Conservation (phyloP, 192 early-diverging fungal genomes). For the Radiomyces spectabilis region DNA sequence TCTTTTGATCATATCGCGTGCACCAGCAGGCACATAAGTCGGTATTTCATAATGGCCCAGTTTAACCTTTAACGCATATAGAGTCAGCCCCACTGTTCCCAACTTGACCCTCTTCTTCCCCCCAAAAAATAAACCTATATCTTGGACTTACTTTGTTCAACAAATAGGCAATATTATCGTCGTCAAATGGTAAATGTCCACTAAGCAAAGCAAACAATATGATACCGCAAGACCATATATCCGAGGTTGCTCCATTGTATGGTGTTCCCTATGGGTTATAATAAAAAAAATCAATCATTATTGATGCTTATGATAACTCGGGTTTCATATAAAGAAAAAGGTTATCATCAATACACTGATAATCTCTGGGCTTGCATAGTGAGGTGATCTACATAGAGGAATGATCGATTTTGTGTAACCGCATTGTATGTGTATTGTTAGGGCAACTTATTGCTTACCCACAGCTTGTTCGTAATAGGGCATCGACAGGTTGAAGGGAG, state of each 20-base stretch:
- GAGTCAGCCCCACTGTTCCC: too few relatives aligned
- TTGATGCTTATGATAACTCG: too few relatives aligned
- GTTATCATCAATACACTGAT: slow-evolving; percentile 36
- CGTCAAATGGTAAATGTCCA: slow-evolving; percentile 70
- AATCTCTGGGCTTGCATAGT: slow-evolving; percentile 71
- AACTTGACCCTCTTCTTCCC: too few relatives aligned
- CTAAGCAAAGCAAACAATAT: slow-evolving; percentile 66
- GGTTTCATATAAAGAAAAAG: too few relatives aligned
- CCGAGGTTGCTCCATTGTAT: slow-evolving; percentile 59
- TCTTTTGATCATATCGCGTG: slow-evolving; percentile 27
- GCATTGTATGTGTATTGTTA: too few relatives aligned
- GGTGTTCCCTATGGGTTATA: slow-evolving; percentile 44
- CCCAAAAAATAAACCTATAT: background rate
- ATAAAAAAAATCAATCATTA: background rate
- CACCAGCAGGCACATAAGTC: slow-evolving; percentile 18
- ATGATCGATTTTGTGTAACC: too few relatives aligned
- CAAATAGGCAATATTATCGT: slow-evolving; percentile 59
- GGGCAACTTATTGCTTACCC: slow-evolving; percentile 34
- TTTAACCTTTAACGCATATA: slow-evolving; percentile 16
- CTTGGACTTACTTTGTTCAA: slow-evolving; percentile 51
- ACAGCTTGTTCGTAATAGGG: slow-evolving; percentile 57
- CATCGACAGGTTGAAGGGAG: slow-evolving; percentile 31
- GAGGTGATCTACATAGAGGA: slow-evolving; percentile 44
- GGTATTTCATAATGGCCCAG: slow-evolving; percentile 32
- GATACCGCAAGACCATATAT: slow-evolving; percentile 73